Conservation (phyloP, 805 yeast genomes). For the Myxozyma neglecta region DNA sequence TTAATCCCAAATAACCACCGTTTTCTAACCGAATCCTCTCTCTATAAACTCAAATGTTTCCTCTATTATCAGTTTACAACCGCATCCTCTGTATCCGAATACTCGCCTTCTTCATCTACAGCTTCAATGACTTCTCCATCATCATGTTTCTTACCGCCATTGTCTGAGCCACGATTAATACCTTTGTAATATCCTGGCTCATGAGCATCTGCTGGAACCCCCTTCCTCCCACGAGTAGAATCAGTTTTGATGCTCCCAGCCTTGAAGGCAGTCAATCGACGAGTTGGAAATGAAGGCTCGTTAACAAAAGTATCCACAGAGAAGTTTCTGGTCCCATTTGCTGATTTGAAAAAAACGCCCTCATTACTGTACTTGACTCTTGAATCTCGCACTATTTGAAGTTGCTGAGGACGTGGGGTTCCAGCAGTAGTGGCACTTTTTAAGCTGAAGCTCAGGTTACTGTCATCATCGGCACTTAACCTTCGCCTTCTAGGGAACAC, state of each 20-base stretch:
- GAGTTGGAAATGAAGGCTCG: neutral
- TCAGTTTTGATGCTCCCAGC: neutral
- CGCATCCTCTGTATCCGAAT: conserved; percentile 24
- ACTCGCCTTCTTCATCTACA: conserved; percentile 28
- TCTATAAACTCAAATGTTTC: neutral
- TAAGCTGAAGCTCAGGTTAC: neutral
- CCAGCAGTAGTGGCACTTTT: neutral
- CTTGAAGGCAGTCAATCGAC: conserved; percentile 1
- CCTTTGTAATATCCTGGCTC: neutral
- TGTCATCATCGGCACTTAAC: conserved; percentile 3
- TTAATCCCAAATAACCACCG: neutral
- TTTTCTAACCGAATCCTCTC: neutral
- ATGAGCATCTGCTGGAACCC: neutral
- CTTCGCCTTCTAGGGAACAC: neutral
- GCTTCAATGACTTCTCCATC: conserved; percentile 20
- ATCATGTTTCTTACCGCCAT: neutral
- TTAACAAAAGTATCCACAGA: conserved; percentile 8
- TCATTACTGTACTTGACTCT: neutral
- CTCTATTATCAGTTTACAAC: neutral
- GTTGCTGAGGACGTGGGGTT: neutral
- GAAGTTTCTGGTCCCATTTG: neutral
- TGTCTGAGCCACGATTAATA: neutral
- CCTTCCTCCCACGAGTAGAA: conserved; percentile 4
- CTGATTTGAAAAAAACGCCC: neutral
- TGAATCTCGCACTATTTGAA: neutral